Evolutionary conservation across 2,329 filamentous ascomycete genomes (phyloP).

Genomic region (Colletotrichum melonis): DNA sequence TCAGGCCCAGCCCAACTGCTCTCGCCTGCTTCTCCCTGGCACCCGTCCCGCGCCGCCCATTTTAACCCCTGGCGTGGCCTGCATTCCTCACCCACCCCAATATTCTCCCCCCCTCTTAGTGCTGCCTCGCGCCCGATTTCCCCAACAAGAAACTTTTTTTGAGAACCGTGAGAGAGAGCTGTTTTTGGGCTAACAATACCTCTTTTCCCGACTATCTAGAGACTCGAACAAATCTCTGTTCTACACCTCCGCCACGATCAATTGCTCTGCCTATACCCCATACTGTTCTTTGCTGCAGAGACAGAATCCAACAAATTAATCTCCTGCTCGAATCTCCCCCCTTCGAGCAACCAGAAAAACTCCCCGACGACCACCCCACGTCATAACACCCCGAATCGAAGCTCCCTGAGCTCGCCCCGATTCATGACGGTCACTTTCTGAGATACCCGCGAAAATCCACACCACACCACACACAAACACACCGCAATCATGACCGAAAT

Average conservation of each 20-base stretch:
- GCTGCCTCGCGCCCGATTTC: not conserved
- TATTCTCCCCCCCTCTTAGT: conserved; percentile 15
- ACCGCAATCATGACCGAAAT: conserved; percentile 60
- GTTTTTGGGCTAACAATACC: conserved; percentile 19
- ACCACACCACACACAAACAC: not conserved
- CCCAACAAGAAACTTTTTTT: conserved; percentile 34
- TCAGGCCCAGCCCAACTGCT: not conserved
- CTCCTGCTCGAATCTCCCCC: conserved; percentile 32
- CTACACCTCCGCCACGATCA: conserved; percentile 23
- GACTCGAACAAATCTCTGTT: conserved; percentile 33
- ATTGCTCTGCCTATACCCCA: conserved; percentile 32
- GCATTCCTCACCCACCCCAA: conserved; percentile 4
- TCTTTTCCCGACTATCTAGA: conserved; percentile 19
- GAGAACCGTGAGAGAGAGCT: not conserved
- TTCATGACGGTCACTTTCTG: conserved; percentile 36
- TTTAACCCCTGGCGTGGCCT: conserved; percentile 20
- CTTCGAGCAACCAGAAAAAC: conserved; percentile 17
- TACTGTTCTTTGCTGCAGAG: conserved; percentile 28
- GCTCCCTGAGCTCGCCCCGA: conserved; percentile 31
- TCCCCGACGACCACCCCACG: not conserved
- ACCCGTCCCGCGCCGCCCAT: not conserved
- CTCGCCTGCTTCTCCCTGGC: conserved; percentile 1
- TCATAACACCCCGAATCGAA: conserved; percentile 9
- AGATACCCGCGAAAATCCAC: conserved; percentile 32
- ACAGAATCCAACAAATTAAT: conserved; percentile 26